Evolutionary conservation across 805 yeast species (phyloP), one percentile per base, ranked within the genome.

Genomic region (Ascoidea rubescens): DNA sequence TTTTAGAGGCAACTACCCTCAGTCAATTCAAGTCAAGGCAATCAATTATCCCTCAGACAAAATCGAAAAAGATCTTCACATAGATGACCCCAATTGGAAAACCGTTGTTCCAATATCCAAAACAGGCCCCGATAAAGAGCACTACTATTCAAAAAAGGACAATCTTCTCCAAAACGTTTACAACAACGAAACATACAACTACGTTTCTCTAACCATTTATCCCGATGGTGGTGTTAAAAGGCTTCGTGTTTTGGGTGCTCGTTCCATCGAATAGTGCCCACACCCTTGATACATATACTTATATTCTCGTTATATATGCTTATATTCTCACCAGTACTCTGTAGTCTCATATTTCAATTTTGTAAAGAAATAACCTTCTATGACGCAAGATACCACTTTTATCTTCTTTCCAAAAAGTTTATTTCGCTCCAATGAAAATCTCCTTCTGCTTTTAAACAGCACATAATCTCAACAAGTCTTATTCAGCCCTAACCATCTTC

Each of bases 151-250:
- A 28, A 59, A 68, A 8, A 59, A 57, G 31, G 64, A 68, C 5
- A 65, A 72, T 16, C 55, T 56, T 3, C 56, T 61, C 16, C 55
- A 51, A 2, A 47, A 48, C 31, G 46, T 12, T 12, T 55, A 56
- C 2, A 31, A 49, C 5, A 56, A 57, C n/a, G 60, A 66, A 43
- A 61, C 66, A 1, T 78, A 65, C 59, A 77, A 89, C 7, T 96
- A 89, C 64, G 86, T 89, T 33, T 79, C 81, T 60, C 66, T 91
- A 58, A 79, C 86, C 7, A 84, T 91, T 65, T 84, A 89, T 57
- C 99, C 99, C 28, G 99, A 91, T 64, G 99, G 99, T 50, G 99
- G 99, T 55, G 87, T 89, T 52, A 91, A 91, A 73, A 78, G 99
- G 64, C 69, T 91, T 45, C 78, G 96, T 58, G 93, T 90, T 31